These are phyloP conservation scores for Backusella macrospora DNA, from an alignment of 192 early-diverging fungal genomes.

Conservation along the genomic window DNA sequence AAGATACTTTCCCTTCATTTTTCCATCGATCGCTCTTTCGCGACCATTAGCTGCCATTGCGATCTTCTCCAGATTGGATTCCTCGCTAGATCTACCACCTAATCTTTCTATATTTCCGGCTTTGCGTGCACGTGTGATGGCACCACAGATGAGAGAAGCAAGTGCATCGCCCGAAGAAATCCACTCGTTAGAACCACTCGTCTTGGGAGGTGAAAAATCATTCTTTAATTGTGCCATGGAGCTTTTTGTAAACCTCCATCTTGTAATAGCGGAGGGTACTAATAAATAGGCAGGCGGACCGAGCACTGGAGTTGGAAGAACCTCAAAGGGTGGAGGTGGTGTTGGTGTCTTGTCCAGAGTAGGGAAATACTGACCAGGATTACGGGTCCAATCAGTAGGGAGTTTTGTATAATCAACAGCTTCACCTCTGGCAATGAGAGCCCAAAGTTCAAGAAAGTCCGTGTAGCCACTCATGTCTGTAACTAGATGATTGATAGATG, in stretches of 20 bases:
- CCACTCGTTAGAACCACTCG: slow-evolving; percentile 5
- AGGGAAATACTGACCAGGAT: slow-evolving; percentile 38
- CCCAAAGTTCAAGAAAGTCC: slow-evolving; percentile 42
- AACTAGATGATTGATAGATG: not conserved
- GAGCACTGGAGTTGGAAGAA: not conserved
- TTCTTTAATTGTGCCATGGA: not conserved
- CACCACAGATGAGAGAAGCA: slow-evolving; percentile 27
- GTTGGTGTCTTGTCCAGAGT: slow-evolving; percentile 23
- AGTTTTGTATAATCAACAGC: slow-evolving; percentile 38
- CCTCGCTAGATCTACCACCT: too few species aligned
- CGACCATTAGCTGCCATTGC: too few species aligned
- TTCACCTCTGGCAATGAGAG: slow-evolving; percentile 37
- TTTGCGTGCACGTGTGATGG: too few species aligned
- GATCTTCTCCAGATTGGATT: too few species aligned
- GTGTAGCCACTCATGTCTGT: not conserved
- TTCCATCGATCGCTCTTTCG: too few species aligned
- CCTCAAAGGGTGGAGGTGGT: slow-evolving; percentile 30
- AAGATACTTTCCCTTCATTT: too few species aligned
- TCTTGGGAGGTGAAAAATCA: not conserved
- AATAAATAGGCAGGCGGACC: not conserved
- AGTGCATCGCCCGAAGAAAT: slow-evolving; percentile 46
- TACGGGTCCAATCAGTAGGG: slow-evolving; percentile 42
- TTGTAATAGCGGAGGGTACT: not conserved
- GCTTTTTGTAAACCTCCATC: not conserved
- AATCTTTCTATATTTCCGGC: too few species aligned